These are phyloP conservation scores for Lactarius trivialis DNA, from an alignment of 768 basidiomycete genomes.

Conservation along the genomic window DNA sequence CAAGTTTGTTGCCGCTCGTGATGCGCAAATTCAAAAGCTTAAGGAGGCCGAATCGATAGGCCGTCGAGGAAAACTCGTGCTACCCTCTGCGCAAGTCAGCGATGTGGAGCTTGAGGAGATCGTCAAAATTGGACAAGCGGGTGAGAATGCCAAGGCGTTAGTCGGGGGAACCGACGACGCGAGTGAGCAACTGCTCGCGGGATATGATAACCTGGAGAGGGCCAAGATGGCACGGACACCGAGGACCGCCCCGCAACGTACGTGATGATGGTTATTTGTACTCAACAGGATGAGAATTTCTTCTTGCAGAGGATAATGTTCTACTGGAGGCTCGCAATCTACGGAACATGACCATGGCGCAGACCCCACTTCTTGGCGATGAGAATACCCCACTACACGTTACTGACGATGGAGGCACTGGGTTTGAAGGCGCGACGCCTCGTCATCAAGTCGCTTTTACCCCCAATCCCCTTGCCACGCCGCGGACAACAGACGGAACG, in stretches of 20 bases:
- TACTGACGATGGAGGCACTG: constrained; percentile 70
- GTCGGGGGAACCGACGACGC: constrained; percentile 80
- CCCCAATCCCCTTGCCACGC: constrained; percentile 93
- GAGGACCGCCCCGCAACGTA: constrained; percentile 87
- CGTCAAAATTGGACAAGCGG: constrained; percentile 93
- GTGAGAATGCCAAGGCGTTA: constrained; percentile 81
- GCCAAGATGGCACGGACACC: constrained; percentile 93
- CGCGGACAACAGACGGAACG: constrained; percentile 36
- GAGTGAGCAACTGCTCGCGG: constrained; percentile 79
- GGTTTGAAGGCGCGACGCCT: constrained; percentile 95
- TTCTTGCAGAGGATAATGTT: constrained; percentile 81
- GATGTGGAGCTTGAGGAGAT: constrained; percentile 95
- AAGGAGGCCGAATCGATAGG: constrained; percentile 97
- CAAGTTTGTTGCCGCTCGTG: constrained; percentile 93
- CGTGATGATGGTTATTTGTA: background rate
- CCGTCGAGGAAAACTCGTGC: constrained; percentile 70
- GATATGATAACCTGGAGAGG: constrained; percentile 84
- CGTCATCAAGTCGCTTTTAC: constrained; percentile 85
- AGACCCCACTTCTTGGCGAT: constrained; percentile 93
- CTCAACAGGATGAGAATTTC: constrained; percentile 5
- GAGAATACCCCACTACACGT: constrained; percentile 93
- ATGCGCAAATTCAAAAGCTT: constrained; percentile 95
- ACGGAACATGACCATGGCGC: constrained; percentile 85
- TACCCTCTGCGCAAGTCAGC: constrained; percentile 89
- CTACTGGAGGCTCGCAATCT: constrained; percentile 93